Base-by-base conservation (phyloP, 169 alveolate genomes). In the Plasmodium vinckei region DNA sequence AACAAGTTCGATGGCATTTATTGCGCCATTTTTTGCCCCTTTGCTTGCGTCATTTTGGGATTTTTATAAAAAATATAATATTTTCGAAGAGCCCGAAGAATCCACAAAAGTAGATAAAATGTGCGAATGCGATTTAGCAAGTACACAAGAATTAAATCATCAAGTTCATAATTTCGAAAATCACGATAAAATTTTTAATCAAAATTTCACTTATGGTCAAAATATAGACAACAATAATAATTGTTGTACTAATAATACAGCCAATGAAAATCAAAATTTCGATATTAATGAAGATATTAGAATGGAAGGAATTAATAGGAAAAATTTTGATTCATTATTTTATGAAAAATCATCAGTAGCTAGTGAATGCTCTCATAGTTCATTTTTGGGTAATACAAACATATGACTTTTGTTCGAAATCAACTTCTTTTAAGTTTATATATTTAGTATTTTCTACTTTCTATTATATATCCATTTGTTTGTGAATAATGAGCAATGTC, bases 1-100 rank as follows among this genome's bases (percentile, higher is more conserved):
- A 79, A 67, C 84, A 51, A 79, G 89, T 54, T 47, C 60, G 19
- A 67, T 79, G 59, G 59, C 82, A 19, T 79, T 79, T 53, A 67
- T 79, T 13, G 82, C 89, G 46, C 89, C 89, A 39, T 54, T 67
- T 21, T 79, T 79, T 54, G 42, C 72, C 47, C 42, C 82, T 12
- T 79, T 79, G 47, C 65, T 79, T 13, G 82, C 89, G 25, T 82
- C 89, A 39, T 54, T 67, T 21, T 79, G 67, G 56, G 42, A 60
- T 57, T 79, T 79, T 67, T 79, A 64, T 60, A 79, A 79, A 67
- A 73, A 61, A 46, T 73, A 21, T 60, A 42, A 65, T 49, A 6
- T 67, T 60, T 79, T 79, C 27, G 82, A 54, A 67, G 89, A 65
- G 56, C 27, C 89, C 1, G 33, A 51, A 23, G 68, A 42, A 57